These are phyloP conservation scores for Leccinellum albellum DNA, from an alignment of 768 basidiomycete species.

Conservation along the genomic window DNA sequence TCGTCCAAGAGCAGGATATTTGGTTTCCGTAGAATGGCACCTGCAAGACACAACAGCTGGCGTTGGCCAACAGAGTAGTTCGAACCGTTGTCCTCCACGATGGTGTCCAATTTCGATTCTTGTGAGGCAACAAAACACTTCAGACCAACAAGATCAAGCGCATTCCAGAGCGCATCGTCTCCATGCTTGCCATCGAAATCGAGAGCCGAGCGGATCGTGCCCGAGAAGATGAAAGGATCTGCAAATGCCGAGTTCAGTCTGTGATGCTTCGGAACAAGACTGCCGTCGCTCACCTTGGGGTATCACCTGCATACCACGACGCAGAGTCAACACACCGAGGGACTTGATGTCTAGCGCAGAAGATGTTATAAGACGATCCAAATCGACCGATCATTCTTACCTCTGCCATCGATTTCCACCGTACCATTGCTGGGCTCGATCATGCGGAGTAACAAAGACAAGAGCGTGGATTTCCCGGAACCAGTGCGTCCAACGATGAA, in stretches of 20 bases:
- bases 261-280: not conserved
- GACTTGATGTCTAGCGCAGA: slow-evolving; percentile 78
- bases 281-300: slow-evolving; percentile 22
- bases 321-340: slow-evolving; percentile 45
- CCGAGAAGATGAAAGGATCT: slow-evolving; percentile 34
- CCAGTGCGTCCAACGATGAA: slow-evolving; percentile 79
- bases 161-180: slow-evolving; percentile 39
- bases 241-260: not conserved
- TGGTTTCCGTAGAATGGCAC: slow-evolving; percentile 30
- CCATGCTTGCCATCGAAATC: slow-evolving; percentile 24
- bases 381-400: slow-evolving; percentile 33
- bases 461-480: slow-evolving; percentile 70
- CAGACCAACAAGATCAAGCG: slow-evolving; percentile 34
- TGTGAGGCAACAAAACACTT: slow-evolving; percentile 74
- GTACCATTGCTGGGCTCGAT: slow-evolving; percentile 66
- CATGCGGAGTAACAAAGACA: slow-evolving; percentile 67
- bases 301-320: slow-evolving; percentile 28
- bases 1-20: slow-evolving; percentile 31
- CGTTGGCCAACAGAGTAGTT: slow-evolving; percentile 87
- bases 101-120: slow-evolving; percentile 75
- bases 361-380: slow-evolving; percentile 51
- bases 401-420: slow-evolving; percentile 72
- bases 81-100: slow-evolving; percentile 70
- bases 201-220: slow-evolving; percentile 27
- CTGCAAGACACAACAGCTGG: slow-evolving; percentile 67